phyloP scores from a whole-genome alignment of 1,284 basidiomycete genomes.

The Ceratobasidium papillatum region DNA sequence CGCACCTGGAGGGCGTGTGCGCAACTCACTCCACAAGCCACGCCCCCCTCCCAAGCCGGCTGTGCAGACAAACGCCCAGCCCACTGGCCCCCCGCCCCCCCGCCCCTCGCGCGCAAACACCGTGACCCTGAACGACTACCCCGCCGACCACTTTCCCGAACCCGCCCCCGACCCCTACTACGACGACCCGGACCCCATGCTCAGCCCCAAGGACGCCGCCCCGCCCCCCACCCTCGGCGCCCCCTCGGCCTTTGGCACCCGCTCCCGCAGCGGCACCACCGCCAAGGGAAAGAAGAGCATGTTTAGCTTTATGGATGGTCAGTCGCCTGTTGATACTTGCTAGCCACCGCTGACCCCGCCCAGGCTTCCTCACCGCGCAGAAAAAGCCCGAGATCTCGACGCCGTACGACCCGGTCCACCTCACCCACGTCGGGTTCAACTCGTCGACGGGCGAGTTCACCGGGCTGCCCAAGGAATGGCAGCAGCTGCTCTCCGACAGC shows the following conservation, averaged over 20 bases:
- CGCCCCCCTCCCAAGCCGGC: constrained; percentile 20
- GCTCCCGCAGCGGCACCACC: constrained; percentile 69
- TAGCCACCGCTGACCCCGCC: neutral
- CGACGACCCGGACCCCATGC: constrained; percentile 25
- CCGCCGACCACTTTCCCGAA: neutral
- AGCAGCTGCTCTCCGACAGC: constrained; percentile 88
- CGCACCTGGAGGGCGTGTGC: neutral
- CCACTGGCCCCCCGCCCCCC: constrained; percentile 62
- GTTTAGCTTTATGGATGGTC: constrained; percentile 68
- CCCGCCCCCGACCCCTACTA: constrained; percentile 34
- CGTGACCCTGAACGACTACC: constrained; percentile 70
- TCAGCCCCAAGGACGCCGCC: constrained; percentile 34
- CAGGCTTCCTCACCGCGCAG: constrained; percentile 78
- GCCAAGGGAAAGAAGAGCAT: constrained; percentile 73
- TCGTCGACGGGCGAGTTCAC: constrained; percentile 98
- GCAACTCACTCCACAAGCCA: constrained; percentile 23
- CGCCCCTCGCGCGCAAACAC: constrained; percentile 84
- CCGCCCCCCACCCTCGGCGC: constrained; percentile 6
- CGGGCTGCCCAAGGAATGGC: constrained; percentile 98
- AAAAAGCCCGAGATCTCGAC: constrained; percentile 96
- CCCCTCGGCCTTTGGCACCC: constrained; percentile 52
- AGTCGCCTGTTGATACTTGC: constrained; percentile 3
- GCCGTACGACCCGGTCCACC: constrained; percentile 97
- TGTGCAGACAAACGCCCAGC: neutral
- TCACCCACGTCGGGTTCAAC: constrained; percentile 99